Percentiles rank a stretch among this genome's conserved stretches.
Evolutionary conservation across 2,329 filamentous ascomycete genomes (phyloP).

Genomic region (Pseudogymnoascus sp.): DNA sequence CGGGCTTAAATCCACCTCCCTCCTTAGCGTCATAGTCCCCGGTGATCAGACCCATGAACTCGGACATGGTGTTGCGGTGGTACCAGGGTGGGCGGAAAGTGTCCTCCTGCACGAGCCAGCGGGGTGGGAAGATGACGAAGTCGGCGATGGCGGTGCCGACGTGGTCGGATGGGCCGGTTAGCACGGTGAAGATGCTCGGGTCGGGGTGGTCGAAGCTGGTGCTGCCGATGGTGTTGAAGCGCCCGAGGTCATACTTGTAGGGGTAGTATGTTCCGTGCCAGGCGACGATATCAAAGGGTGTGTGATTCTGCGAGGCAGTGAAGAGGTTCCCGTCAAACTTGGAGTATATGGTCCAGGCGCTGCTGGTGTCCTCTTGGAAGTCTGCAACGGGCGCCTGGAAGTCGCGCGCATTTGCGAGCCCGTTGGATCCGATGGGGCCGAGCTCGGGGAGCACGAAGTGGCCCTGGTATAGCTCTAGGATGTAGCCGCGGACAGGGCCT

Average conservation of each 20-base stretch:
- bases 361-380: conserved; percentile 51
- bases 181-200: conserved; percentile 65
- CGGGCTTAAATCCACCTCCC: conserved; percentile 50
- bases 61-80: conserved; percentile 56
- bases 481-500: conserved; percentile 61
- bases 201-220: conserved; percentile 72
- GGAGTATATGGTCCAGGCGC: conserved; percentile 44
- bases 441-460: conserved; percentile 66
- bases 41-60: conserved; percentile 57
- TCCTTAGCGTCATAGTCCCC: conserved; percentile 53
- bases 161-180: conserved; percentile 49
- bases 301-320: conserved; percentile 56
- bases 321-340: conserved; percentile 65
- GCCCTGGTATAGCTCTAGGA: conserved; percentile 64
- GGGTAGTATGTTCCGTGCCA: conserved; percentile 78
- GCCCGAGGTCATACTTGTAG: conserved; percentile 72
- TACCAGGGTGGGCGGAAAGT: conserved; percentile 56
- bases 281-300: conserved; percentile 69
- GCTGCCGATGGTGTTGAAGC: conserved; percentile 66
- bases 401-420: conserved; percentile 66
- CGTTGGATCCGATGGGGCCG: conserved; percentile 64
- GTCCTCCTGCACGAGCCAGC: conserved; percentile 53
- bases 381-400: conserved; percentile 64
- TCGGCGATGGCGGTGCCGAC: conserved; percentile 52
- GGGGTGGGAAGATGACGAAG: conserved; percentile 57